Evolutionary conservation across 169 alveolate species (phyloP).

Genomic region (Plasmodium berghei): DNA sequence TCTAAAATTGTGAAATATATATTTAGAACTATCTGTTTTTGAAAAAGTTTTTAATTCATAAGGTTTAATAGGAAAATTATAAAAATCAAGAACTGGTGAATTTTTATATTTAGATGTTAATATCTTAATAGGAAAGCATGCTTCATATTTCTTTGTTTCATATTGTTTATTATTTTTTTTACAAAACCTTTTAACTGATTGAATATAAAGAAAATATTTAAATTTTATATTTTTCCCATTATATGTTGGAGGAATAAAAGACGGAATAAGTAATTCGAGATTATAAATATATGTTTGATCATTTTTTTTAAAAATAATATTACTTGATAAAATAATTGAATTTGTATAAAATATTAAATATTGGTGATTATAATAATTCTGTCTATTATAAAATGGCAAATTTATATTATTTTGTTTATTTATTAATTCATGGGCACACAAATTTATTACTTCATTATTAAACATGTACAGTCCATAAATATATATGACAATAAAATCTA

Average conservation of each 20-base stretch:
- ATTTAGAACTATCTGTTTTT: neutral
- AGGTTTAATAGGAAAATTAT: conserved; percentile 14
- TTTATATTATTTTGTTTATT: conserved; percentile 20
- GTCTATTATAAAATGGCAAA: conserved; percentile 30
- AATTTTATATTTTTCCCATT: conserved; percentile 35
- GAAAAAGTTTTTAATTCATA: neutral
- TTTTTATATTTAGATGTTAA: conserved; percentile 10
- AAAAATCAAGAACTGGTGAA: conserved; percentile 21
- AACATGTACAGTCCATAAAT: conserved; percentile 41
- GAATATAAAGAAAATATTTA: conserved; percentile 38
- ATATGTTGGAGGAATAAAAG: conserved; percentile 50
- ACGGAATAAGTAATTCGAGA: conserved; percentile 19
- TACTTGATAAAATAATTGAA: conserved; percentile 36
- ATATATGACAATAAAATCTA: conserved; percentile 42
- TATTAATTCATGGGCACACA: neutral
- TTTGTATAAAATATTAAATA: conserved; percentile 39
- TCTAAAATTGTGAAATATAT: conserved; percentile 18
- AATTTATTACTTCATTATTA: conserved; percentile 15
- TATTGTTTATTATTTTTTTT: conserved; percentile 33
- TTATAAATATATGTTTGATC: conserved; percentile 11
- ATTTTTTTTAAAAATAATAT: conserved; percentile 7
- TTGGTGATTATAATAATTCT: conserved; percentile 10
- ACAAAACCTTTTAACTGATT: conserved; percentile 39
- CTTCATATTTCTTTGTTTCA: conserved; percentile 29
- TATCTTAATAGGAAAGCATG: conserved; percentile 1